Evolutionary conservation across 495 filamentous ascomycete species (phyloP).

Genomic region (Penicillium simplicissimum): DNA sequence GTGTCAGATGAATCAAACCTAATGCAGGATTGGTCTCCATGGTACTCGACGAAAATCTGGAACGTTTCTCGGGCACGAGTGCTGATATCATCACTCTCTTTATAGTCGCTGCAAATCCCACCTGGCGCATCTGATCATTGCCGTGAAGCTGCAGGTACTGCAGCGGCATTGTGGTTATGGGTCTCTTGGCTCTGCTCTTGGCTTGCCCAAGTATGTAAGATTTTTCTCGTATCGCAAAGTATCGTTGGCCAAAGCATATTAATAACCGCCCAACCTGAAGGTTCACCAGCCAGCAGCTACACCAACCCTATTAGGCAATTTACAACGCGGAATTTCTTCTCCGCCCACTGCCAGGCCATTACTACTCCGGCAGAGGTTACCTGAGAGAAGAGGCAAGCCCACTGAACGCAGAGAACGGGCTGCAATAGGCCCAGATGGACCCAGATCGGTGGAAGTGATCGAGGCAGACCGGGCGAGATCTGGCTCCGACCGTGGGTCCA

Average conservation of each 20-base stretch:
- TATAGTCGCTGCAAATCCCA: background rate
- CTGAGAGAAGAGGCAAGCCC: background rate
- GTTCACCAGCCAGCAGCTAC: background rate
- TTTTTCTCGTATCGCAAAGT: background rate
- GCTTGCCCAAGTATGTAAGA: too few relatives aligned
- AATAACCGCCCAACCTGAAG: background rate
- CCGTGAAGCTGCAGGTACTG: background rate
- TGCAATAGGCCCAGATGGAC: background rate
- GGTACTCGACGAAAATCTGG: background rate
- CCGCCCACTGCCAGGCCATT: background rate
- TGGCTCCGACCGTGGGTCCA: constrained; percentile 7
- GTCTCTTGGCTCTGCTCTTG: background rate
- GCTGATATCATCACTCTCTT: background rate
- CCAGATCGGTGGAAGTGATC: constrained; percentile 9
- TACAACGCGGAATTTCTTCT: constrained; percentile 7
- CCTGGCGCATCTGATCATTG: background rate
- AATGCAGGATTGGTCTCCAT: background rate
- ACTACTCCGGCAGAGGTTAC: background rate
- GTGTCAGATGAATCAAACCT: background rate
- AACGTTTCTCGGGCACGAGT: background rate
- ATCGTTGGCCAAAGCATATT: background rate
- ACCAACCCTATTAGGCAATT: constrained; percentile 5
- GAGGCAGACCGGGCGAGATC: constrained; percentile 8
- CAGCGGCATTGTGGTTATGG: background rate
- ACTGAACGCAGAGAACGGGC: background rate